Base-by-base conservation (phyloP, 2,329 filamentous ascomycete genomes). In the Diaporthe aspalathi region DNA sequence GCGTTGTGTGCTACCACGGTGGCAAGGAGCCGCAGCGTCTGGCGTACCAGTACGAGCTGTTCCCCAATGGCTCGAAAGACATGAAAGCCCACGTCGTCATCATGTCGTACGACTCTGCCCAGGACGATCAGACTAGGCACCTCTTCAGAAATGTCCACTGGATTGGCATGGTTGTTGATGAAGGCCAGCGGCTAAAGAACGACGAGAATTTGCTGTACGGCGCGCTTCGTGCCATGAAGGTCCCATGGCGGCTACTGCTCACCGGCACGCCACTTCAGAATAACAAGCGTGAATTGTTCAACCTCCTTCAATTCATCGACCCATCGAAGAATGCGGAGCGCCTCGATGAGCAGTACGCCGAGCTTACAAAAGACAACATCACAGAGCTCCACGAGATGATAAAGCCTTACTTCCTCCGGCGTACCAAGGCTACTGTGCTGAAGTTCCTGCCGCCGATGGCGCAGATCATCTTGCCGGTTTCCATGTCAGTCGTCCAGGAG, bases 261-360 rank as follows among this genome's bases (percentile, higher is more conserved):
- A 98, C 95, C 81, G 94, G 91, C 2, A 99, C 96, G 0, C 96
- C 96, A 0, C 83, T 99, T 16, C 96, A 99, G 77, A 99, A 99
- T 81, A 98, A 98, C 79, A 93, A 94, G 75, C 89, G 94, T 57
- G 96, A 99, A 80, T 85, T 99, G 0, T 98, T 98, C 84, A 99
- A 98, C 78, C 86, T 99, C n/a, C 83, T 99, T 5, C 95, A 98
- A 75, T 99, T 99, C 80, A 88, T 98, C 53, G 94, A 99, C 77
- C 87, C 90, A 8, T 85, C 83, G 0, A 83, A 86, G 57, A 88
- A 94, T 75, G 95, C 96, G 0, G 89, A 89, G 43, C 82, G 87
- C 24, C 84, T 98, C 2, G 95, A 98, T 76, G 84, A 88, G 70
- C 84, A 94, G 76, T 98, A 94, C 77, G 85, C 85, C 6, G 89